Evolutionary conservation across 257 asterid species (phyloP).

Genomic region (Linderniella brevidens): DNA sequence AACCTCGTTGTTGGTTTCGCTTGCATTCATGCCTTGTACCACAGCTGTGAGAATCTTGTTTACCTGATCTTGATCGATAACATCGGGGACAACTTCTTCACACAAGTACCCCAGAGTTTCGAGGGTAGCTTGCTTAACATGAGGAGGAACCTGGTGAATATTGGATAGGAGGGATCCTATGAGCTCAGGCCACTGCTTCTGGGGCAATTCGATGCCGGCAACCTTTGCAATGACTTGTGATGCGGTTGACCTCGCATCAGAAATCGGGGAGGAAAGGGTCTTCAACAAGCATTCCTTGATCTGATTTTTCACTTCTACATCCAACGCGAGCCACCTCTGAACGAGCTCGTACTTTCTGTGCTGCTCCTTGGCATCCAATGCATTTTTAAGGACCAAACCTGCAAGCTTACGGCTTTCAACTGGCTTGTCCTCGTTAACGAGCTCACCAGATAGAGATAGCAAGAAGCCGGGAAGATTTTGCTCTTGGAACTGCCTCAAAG

Average conservation of each 20-base stretch:
- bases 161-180: slow-evolving; percentile 55
- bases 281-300: slow-evolving; percentile 59
- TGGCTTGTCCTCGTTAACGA: slow-evolving; percentile 65
- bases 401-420: slow-evolving; percentile 71
- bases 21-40: slow-evolving; percentile 74
- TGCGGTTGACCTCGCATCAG: slow-evolving; percentile 71
- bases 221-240: slow-evolving; percentile 76
- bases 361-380: slow-evolving; percentile 80
- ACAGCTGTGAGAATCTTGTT: slow-evolving; percentile 75
- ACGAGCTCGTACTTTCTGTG: slow-evolving; percentile 55
- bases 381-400: slow-evolving; percentile 63
- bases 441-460: slow-evolving; percentile 63
- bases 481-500: slow-evolving; percentile 69
- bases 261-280: slow-evolving; percentile 45
- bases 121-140: slow-evolving; percentile 68
- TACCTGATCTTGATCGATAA: slow-evolving; percentile 68
- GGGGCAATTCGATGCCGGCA: slow-evolving; percentile 75
- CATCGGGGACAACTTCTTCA: slow-evolving; percentile 72
- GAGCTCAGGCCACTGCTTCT: slow-evolving; percentile 86
- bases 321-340: slow-evolving; percentile 65
- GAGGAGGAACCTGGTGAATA: slow-evolving; percentile 59
- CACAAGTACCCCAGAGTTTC: slow-evolving; percentile 73
- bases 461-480: slow-evolving; percentile 66
- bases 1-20: slow-evolving; percentile 43
- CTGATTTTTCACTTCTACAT: slow-evolving; percentile 46